Conservation (phyloP, 2,329 filamentous ascomycete species). For the Aureobasidium uvarum region DNA sequence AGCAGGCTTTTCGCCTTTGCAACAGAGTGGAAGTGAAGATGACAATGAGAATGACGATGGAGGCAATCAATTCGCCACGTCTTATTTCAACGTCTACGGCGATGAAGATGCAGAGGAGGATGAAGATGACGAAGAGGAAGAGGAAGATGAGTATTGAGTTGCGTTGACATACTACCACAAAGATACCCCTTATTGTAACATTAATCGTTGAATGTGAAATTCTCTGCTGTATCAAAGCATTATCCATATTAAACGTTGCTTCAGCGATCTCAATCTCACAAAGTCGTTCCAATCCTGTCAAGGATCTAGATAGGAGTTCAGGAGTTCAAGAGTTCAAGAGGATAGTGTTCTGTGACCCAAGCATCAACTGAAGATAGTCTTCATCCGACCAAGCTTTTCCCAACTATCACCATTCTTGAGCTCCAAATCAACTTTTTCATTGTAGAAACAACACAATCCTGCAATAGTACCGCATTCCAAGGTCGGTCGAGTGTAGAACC, state of each 20-base stretch:
- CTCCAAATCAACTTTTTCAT: constrained; percentile 65
- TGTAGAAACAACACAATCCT: constrained; percentile 61
- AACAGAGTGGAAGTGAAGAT: background rate
- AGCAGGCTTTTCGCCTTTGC: constrained; percentile 30
- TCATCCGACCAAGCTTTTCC: constrained; percentile 35
- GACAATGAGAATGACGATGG: background rate
- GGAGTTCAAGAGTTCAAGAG: no score
- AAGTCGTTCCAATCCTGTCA: no score
- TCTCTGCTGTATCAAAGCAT: no score
- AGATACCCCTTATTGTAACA: background rate
- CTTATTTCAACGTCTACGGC: constrained; percentile 16
- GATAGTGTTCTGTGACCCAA: background rate
- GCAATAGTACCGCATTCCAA: constrained; percentile 57
- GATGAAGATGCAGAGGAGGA: background rate
- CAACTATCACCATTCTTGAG: constrained; percentile 49
- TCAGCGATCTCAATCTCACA: no score
- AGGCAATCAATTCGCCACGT: background rate
- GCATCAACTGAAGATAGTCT: constrained; percentile 34
- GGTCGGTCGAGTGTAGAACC: constrained; percentile 62
- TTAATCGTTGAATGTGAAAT: no score
- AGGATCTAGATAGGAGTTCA: no score
- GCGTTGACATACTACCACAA: background rate
- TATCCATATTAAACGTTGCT: no score
- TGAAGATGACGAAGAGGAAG: background rate
- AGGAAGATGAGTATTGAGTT: background rate